These are phyloP conservation scores for Saturnispora mendoncae DNA, from an alignment of 805 yeast species.

Conservation along the genomic window DNA sequence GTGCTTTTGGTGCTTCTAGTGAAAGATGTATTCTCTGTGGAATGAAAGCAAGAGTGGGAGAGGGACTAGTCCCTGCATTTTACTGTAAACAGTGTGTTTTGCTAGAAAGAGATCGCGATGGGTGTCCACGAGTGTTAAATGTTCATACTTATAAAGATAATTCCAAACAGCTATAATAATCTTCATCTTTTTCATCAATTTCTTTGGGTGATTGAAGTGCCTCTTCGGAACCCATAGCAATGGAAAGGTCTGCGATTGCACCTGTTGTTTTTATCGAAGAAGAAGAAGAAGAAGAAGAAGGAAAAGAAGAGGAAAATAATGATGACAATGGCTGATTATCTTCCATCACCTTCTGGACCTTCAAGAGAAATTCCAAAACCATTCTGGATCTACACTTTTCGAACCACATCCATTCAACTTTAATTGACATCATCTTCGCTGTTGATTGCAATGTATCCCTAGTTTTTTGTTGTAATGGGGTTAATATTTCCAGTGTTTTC, in stretches of 20 bases:
- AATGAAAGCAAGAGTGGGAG: slow-evolving; percentile 35
- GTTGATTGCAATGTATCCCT: slow-evolving; percentile 39
- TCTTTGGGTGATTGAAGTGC: not conserved
- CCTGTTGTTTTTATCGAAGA: no score
- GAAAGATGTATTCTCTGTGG: slow-evolving; percentile 78
- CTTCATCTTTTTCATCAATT: slow-evolving; percentile 5
- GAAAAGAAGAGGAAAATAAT: no score
- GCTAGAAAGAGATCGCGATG: slow-evolving; percentile 76
- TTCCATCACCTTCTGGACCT: slow-evolving; percentile 28
- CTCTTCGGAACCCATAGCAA: no score
- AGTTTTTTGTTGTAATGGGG: slow-evolving; percentile 50
- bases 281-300: no score
- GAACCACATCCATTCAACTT: slow-evolving; percentile 49
- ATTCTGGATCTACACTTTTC: slow-evolving; percentile 30
- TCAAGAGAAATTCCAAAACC: not conserved
- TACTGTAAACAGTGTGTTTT: slow-evolving; percentile 82
- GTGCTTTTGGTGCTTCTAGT: slow-evolving; percentile 61
- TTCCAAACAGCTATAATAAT: slow-evolving; percentile 4
- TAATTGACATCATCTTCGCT: slow-evolving; percentile 39
- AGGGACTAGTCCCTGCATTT: slow-evolving; percentile 48
- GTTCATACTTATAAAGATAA: slow-evolving; percentile 32
- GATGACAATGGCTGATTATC: slow-evolving; percentile 8
- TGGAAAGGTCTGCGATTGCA: no score
- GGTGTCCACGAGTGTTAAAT: slow-evolving; percentile 81
- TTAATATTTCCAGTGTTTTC: slow-evolving; percentile 35